Evolutionary conservation across 495 filamentous ascomycete genomes (phyloP).

Genomic region (Penicillium cataractarum): DNA sequence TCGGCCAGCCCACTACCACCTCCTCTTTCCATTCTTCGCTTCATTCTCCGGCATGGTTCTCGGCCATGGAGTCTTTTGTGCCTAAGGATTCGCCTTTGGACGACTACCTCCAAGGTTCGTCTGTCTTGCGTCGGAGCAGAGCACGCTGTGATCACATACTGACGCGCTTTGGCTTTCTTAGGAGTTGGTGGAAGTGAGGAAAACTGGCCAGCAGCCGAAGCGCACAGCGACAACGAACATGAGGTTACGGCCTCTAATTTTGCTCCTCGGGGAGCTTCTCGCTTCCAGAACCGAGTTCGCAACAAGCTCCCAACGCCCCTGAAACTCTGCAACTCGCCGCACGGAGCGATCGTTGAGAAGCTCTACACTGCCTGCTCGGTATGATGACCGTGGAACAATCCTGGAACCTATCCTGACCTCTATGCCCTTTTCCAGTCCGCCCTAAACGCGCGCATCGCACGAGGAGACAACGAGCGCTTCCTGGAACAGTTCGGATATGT

Average conservation of each 20-base stretch:
- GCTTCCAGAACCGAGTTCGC: constrained; percentile 67
- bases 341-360: constrained; percentile 49
- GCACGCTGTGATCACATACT: constrained; percentile 19
- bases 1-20: constrained; percentile 16
- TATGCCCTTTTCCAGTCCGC: constrained; percentile 34
- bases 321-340: constrained; percentile 56
- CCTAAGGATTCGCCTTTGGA: constrained; percentile 90
- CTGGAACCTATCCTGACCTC: background rate
- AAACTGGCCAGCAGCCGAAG: constrained; percentile 49
- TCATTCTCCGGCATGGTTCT: constrained; percentile 39
- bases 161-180: constrained; percentile 28
- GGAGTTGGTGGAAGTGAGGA: constrained; percentile 53
- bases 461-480: constrained; percentile 82
- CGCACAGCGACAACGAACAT: constrained; percentile 39
- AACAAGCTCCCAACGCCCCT: constrained; percentile 65
- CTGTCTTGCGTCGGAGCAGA: background rate
- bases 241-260: constrained; percentile 57
- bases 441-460: constrained; percentile 73
- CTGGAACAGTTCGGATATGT: constrained; percentile 95
- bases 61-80: constrained; percentile 85
- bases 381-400: constrained; percentile 28
- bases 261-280: constrained; percentile 73
- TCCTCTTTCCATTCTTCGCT: constrained; percentile 23
- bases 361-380: constrained; percentile 65
- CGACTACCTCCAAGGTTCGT: constrained; percentile 88